A percentile compares a stretch with the other conserved stretches of the same genome.
These are phyloP conservation scores for Fusarium incarnatum DNA, from an alignment of 2,329 filamentous ascomycete genomes.

Conservation along the genomic window DNA sequence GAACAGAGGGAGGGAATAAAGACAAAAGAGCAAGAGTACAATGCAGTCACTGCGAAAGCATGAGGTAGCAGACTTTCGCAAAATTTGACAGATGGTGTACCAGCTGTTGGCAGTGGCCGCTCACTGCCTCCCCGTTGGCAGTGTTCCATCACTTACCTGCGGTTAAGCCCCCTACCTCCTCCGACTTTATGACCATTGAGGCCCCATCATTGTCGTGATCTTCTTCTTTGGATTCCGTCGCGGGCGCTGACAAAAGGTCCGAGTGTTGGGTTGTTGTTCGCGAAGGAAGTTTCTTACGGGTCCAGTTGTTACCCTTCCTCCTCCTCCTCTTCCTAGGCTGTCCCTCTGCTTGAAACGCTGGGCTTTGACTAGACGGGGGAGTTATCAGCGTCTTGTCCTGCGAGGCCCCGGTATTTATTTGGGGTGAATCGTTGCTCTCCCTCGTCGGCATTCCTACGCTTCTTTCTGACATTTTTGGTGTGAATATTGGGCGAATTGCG, in stretches of 20 bases:
- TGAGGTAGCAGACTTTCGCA: not conserved
- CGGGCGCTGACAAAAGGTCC: not conserved
- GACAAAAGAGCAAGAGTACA: not conserved
- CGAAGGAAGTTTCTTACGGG: not conserved
- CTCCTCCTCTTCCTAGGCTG: not conserved
- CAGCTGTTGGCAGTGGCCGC: slow-evolving; percentile 11
- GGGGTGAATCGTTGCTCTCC: not conserved
- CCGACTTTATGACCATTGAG: not conserved
- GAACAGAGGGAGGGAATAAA: not conserved
- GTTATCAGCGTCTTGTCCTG: not conserved
- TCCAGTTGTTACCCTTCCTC: not conserved
- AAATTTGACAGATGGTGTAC: not conserved
- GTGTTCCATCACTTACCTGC: not conserved
- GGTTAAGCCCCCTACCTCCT: not conserved
- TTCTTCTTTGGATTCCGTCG: not conserved
- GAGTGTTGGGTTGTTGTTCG: not conserved
- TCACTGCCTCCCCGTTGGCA: not conserved
- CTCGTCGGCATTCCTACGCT: not conserved
- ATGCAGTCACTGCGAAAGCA: not conserved
- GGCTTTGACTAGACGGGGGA: not conserved
- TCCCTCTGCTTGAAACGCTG: not conserved
- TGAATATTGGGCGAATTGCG: not conserved
- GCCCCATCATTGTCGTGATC: not conserved
- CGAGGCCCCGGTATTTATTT: not conserved
- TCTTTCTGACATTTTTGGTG: not conserved